phyloP scores from a whole-genome alignment of 352 stramenopile genomes.

The Phytophthora ohioensis region DNA sequence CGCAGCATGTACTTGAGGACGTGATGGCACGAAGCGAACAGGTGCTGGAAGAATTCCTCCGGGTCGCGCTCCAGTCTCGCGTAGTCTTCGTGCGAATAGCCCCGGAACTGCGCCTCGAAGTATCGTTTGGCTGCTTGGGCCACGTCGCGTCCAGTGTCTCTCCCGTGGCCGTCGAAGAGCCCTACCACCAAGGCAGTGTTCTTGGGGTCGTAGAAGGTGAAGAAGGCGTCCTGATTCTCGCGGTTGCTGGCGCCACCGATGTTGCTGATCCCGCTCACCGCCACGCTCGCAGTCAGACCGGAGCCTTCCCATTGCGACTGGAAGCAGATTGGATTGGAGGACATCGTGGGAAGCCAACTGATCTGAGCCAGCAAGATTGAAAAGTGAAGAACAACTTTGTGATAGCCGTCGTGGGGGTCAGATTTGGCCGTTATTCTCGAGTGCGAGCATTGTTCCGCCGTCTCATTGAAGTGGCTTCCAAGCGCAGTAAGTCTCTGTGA shows the following conservation, averaged over 20 bases:
- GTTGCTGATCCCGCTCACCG: conserved; percentile 63
- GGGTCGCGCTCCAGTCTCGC: conserved; percentile 61
- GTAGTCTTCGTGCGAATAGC: conserved; percentile 57
- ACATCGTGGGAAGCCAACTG: conserved; percentile 11
- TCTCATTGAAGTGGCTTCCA: conserved; percentile 16
- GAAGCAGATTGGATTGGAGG: conserved; percentile 33
- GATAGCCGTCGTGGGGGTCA: conserved; percentile 10
- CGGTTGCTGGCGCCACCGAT: conserved; percentile 57
- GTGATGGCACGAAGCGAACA: conserved; percentile 73
- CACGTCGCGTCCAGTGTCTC: conserved; percentile 76
- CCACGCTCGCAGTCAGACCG: conserved; percentile 25
- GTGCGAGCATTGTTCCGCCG: conserved; percentile 20
- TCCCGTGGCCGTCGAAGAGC: conserved; percentile 90
- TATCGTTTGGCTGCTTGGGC: conserved; percentile 66
- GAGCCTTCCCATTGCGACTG: conserved; percentile 18
- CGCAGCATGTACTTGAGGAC: conserved; percentile 72
- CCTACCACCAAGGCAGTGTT: conserved; percentile 64
- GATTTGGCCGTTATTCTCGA: conserved; percentile 19
- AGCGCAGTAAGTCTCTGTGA: neutral
- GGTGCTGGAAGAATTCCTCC: conserved; percentile 48
- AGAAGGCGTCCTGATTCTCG: conserved; percentile 92
- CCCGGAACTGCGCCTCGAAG: conserved; percentile 71
- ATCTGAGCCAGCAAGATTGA: conserved; percentile 8
- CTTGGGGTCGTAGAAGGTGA: conserved; percentile 60
- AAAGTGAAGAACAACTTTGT: conserved; percentile 18